These are phyloP conservation scores for Fusarium metavorans DNA, from an alignment of 2,329 filamentous ascomycete genomes.

Conservation along the genomic window DNA sequence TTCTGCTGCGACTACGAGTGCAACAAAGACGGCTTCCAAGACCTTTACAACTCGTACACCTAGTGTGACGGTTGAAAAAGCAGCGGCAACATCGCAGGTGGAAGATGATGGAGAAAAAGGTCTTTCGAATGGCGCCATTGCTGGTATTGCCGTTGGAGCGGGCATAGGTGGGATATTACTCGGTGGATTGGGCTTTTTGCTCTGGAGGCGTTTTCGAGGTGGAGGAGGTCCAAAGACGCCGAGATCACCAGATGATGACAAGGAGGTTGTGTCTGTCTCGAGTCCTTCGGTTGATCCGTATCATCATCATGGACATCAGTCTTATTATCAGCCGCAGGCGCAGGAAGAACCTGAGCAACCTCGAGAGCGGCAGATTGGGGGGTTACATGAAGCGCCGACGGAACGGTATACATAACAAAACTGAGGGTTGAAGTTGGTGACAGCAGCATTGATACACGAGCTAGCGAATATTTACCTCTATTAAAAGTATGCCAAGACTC, in stretches of 20 bases:
- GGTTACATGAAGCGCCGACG: neutral
- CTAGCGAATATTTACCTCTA: neutral
- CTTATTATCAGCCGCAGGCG: neutral
- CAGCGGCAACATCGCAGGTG: neutral
- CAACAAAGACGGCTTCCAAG: neutral
- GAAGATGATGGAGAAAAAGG: neutral
- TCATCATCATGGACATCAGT: neutral
- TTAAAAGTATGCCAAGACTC: neutral
- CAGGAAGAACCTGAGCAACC: neutral
- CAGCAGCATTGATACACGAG: neutral
- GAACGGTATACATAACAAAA: neutral
- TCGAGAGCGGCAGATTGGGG: neutral
- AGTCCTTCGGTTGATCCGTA: neutral
- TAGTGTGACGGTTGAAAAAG: neutral
- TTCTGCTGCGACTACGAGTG: neutral
- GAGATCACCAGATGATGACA: neutral
- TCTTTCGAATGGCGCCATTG: neutral
- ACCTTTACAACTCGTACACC: neutral
- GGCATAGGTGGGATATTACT: neutral
- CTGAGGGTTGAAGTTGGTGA: neutral
- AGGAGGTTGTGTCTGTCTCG: neutral
- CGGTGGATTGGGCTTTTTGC: neutral
- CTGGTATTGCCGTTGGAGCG: conserved; percentile 1
- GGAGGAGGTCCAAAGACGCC: too few relatives aligned
- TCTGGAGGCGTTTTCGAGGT: neutral